These are phyloP conservation scores for Neoscytalidium dimidiatum DNA, from an alignment of 2,329 filamentous ascomycete genomes.

Conservation along the genomic window DNA sequence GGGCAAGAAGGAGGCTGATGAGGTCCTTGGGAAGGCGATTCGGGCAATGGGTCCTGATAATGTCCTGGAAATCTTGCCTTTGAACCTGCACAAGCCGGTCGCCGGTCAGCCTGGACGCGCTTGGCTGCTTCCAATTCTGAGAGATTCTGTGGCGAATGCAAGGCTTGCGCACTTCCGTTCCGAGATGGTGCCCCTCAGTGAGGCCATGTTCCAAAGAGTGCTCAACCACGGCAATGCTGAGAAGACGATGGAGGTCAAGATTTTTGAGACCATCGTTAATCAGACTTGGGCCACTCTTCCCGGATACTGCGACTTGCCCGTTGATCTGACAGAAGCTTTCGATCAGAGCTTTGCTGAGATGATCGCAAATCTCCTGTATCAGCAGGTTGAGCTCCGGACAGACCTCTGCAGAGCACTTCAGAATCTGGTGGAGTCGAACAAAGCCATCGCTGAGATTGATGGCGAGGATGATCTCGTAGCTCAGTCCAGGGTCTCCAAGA, in stretches of 20 bases:
- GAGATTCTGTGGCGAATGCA: slow-evolving; percentile 89
- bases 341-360: slow-evolving; percentile 89
- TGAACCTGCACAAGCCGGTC: slow-evolving; percentile 79
- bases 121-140: slow-evolving; percentile 90
- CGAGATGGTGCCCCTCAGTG: slow-evolving; percentile 86
- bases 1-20: slow-evolving; percentile 93
- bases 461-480: slow-evolving; percentile 71
- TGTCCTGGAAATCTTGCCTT: slow-evolving; percentile 77
- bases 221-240: slow-evolving; percentile 78
- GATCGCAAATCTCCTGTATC: slow-evolving; percentile 87
- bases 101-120: slow-evolving; percentile 81
- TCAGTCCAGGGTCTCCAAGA: slow-evolving; percentile 76
- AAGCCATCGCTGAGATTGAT: slow-evolving; percentile 72
- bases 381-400: slow-evolving; percentile 82
- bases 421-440: slow-evolving; percentile 87
- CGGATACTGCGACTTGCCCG: slow-evolving; percentile 89
- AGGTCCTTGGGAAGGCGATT: slow-evolving; percentile 84
- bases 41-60: slow-evolving; percentile 86
- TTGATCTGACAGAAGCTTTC: slow-evolving; percentile 69
- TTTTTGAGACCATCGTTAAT: slow-evolving; percentile 93
- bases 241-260: slow-evolving; percentile 95
- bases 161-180: slow-evolving; percentile 79
- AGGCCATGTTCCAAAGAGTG: slow-evolving; percentile 85
- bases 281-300: slow-evolving; percentile 94
- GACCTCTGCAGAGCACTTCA: slow-evolving; percentile 87